Evolutionary conservation across 2,329 filamentous ascomycete genomes (phyloP), one percentile per base, ranked within the genome.

Genomic region (Penicillium sp.): DNA sequence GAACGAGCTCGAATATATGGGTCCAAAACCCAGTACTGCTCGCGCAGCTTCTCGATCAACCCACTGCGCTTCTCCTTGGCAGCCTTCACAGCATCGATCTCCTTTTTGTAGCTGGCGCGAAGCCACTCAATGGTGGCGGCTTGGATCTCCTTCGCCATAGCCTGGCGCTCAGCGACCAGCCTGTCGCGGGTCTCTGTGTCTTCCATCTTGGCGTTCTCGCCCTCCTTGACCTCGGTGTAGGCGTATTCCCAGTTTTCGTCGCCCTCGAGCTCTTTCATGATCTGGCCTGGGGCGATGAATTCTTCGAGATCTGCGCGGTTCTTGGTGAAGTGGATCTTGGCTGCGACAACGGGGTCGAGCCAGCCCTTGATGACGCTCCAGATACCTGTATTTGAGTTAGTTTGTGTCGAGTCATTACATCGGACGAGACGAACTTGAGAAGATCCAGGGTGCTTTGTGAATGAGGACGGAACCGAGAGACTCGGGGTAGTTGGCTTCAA

Each of bases 401-500:
- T 40, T 40, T 33, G 18, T 14, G 27, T 35, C 2, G 35, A n/a
- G 39, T 44, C 22, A 5, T 54, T 11, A 35, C 7, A 11, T 40
- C 43, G 19, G 22, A 22, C 11, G 27, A 40, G 22, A 76, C 81
- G 56, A 76, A 89, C 91, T 89, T 81, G 96, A 93, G 79, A 99
- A 99, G 47, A 99, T 81, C 95, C 95, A 99, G 3, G 95, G 95
- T 0, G 95, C 88, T 75, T 96, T 96, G 81, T 99, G 95, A 39
- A 99, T 91, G 47, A 98, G 84, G 2, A 98, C 91, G 2, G 89
- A 85, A 31, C 94, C 95, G 1, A 99, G 83, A 50, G 87, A 94
- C 76, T 99, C 95, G 0, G 95, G 95, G 69, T 98, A 99, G 75
- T 99, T 98, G 60, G 95, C 95, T 79, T 99, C 95, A 72, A 99